Percentiles rank a stretch among this genome's conserved stretches.
Evolutionary conservation across 805 yeast genomes (phyloP).

Genomic region (Cyberlindnera mycetangii): DNA sequence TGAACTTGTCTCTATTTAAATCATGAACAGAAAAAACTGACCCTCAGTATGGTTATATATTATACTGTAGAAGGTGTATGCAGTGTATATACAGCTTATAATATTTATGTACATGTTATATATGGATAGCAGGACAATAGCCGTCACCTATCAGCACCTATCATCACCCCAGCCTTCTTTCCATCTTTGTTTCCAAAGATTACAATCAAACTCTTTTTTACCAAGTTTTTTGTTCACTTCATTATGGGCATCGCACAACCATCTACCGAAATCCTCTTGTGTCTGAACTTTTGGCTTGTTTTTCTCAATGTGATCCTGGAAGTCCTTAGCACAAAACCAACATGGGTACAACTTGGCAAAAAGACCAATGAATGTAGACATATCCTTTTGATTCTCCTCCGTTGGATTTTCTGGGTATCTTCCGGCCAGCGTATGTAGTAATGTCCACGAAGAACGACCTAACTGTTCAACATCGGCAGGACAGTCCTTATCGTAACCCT

Average conservation of each 20-base stretch:
- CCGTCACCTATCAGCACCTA: slow-evolving; percentile 8
- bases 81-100: background rate
- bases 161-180: slow-evolving; percentile 79
- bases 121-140: too few species aligned
- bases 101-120: background rate
- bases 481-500: slow-evolving; percentile 44
- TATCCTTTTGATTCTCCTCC: slow-evolving; percentile 59
- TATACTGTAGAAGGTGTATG: background rate
- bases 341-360: slow-evolving; percentile 89
- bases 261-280: slow-evolving; percentile 78
- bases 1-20: slow-evolving; percentile 14
- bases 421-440: slow-evolving; percentile 88
- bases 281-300: slow-evolving; percentile 52
- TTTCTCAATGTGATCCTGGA: slow-evolving; percentile 54
- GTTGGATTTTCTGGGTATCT: slow-evolving; percentile 74
- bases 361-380: slow-evolving; percentile 62
- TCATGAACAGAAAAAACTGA: background rate
- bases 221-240: slow-evolving; percentile 86
- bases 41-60: background rate
- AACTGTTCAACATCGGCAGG: slow-evolving; percentile 85
- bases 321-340: slow-evolving; percentile 89
- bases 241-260: slow-evolving; percentile 96
- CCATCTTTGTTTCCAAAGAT: slow-evolving; percentile 93
- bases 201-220: slow-evolving; percentile 82
- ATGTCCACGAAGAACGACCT: slow-evolving; percentile 90